Conservation (phyloP, 2,329 filamentous ascomycete species). For the Corynespora cassiicola region DNA sequence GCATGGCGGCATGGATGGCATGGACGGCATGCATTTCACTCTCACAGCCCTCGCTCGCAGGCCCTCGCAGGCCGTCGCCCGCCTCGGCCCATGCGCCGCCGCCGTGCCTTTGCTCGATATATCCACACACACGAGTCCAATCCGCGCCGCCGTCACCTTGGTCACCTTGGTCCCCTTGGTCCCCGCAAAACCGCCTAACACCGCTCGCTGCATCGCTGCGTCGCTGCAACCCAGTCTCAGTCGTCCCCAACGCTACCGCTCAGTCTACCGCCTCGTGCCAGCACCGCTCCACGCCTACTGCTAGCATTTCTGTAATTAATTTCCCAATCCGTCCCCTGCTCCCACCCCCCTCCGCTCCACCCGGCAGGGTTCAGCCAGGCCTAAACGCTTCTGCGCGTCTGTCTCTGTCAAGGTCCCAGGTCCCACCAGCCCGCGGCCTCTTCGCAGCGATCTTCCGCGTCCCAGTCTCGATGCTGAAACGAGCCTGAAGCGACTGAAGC, state of each 20-base stretch:
- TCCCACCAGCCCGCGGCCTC: slow-evolving; percentile 20
- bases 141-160: slow-evolving; percentile 9
- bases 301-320: slow-evolving; percentile 5
- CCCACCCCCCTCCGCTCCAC: slow-evolving; percentile 17
- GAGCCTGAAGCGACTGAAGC: slow-evolving; percentile 49
- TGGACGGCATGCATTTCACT: slow-evolving; percentile 1
- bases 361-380: slow-evolving; percentile 13
- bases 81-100: slow-evolving; percentile 4
- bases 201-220: no score
- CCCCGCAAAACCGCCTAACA: no score
- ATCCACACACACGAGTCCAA: slow-evolving; percentile 13
- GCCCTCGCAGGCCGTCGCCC: slow-evolving; percentile 4
- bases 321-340: slow-evolving; percentile 10
- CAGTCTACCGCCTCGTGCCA: slow-evolving; percentile 4
- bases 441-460: slow-evolving; percentile 28
- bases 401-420: slow-evolving; percentile 21
- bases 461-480: slow-evolving; percentile 47
- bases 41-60: slow-evolving; percentile 5
- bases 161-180: no score
- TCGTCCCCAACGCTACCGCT: no score
- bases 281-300: not conserved
- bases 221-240: no score
- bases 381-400: no score
- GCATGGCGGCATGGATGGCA: no score
- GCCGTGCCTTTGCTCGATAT: slow-evolving; percentile 7